Evolutionary conservation across 2,329 filamentous ascomycete genomes (phyloP).

Genomic region (Periconia digitata): DNA sequence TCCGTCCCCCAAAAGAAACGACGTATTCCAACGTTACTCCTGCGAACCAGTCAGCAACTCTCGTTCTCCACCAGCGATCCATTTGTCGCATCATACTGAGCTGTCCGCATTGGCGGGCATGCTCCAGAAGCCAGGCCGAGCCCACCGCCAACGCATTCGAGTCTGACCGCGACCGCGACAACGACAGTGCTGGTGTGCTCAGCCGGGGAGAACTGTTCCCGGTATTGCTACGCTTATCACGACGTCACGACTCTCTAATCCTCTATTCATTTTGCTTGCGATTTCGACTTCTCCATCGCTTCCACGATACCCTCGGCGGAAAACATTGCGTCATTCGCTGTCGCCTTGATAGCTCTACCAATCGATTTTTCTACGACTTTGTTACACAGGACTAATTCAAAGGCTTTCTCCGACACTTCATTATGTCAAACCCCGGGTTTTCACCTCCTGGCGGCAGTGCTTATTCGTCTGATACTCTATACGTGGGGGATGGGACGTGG

Average conservation of each 20-base stretch:
- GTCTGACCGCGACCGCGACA: slow-evolving; percentile 13
- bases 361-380: not conserved
- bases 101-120: slow-evolving; percentile 37
- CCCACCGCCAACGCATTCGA: slow-evolving; percentile 23
- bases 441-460: slow-evolving; percentile 71
- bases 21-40: too few relatives aligned
- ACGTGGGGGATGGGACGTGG: slow-evolving; percentile 82
- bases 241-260: slow-evolving; percentile 32
- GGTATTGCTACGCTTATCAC: slow-evolving; percentile 27
- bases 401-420: not conserved
- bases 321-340: slow-evolving; percentile 1
- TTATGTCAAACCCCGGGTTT: slow-evolving; percentile 42
- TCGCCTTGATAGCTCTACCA: not conserved
- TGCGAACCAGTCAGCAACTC: not conserved
- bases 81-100: slow-evolving; percentile 28
- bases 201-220: not conserved
- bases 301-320: slow-evolving; percentile 12
- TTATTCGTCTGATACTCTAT: slow-evolving; percentile 74
- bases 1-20: not conserved
- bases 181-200: not conserved
- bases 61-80: slow-evolving; percentile 15
- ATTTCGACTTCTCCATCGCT: not conserved
- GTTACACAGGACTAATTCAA: not conserved
- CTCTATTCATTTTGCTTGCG: slow-evolving; percentile 10
- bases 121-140: slow-evolving; percentile 25